Evolutionary conservation across 768 basidiomycete species (phyloP).

Genomic region (Trichaptum fuscoviolaceum): DNA sequence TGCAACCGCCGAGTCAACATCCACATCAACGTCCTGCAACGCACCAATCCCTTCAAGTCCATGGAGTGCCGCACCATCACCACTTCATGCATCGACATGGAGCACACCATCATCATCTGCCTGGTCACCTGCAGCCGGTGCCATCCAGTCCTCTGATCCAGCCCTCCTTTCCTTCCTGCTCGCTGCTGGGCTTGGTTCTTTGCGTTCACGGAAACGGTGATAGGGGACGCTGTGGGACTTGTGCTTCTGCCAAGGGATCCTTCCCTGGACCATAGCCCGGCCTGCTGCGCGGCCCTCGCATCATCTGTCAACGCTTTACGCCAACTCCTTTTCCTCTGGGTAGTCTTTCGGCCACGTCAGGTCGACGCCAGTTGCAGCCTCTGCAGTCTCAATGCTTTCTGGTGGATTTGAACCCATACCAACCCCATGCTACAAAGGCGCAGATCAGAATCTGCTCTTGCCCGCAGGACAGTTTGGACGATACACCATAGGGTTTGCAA

Average conservation of each 20-base stretch:
- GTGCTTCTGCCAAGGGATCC: not conserved
- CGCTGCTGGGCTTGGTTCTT: not conserved
- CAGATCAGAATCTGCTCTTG: not conserved
- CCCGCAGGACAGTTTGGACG: not conserved
- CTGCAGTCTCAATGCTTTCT: too few relatives aligned
- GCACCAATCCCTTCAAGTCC: constrained; percentile 12
- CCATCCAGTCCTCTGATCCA: not conserved
- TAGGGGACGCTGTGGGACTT: not conserved
- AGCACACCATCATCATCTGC: constrained; percentile 28
- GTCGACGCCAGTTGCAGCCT: too few relatives aligned
- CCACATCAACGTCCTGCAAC: constrained; percentile 16
- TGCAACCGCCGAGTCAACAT: constrained; percentile 14
- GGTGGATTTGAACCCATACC: too few relatives aligned
- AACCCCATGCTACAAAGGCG: too few relatives aligned
- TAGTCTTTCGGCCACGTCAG: too few relatives aligned
- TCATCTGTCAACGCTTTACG: constrained; percentile 2
- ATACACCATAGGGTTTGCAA: not conserved
- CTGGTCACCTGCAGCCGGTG: too few relatives aligned
- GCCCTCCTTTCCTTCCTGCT: not conserved
- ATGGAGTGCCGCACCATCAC: constrained; percentile 23
- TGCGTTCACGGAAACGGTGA: not conserved
- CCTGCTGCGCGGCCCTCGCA: constrained; percentile 5
- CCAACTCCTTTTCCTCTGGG: too few relatives aligned
- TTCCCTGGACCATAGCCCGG: not conserved
- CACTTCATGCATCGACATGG: constrained; percentile 21